These are phyloP conservation scores for Bocquillonia castaneifolia DNA, from an alignment of 441 rosid genomes.

Conservation along the genomic window DNA sequence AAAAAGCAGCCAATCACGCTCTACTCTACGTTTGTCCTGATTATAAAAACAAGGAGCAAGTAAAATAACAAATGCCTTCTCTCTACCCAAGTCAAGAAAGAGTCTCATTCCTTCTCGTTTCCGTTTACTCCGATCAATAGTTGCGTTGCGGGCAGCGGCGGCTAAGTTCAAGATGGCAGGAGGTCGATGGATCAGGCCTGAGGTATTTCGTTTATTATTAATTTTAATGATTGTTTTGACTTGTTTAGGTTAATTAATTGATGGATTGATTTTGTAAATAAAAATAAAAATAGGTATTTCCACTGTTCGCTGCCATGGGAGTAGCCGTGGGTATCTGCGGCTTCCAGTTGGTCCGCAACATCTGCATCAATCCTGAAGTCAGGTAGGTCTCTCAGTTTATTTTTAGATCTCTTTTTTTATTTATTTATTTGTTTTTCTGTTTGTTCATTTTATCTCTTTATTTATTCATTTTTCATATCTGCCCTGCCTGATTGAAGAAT, in stretches of 20 bases:
- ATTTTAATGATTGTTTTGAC: neutral
- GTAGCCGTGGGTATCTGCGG: constrained; percentile 87
- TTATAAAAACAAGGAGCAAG: too few species aligned
- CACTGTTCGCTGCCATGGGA: constrained; percentile 85
- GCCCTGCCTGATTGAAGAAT: too few species aligned
- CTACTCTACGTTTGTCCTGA: too few species aligned
- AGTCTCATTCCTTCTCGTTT: neutral
- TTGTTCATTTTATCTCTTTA: too few species aligned
- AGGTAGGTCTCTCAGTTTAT: constrained; percentile 46
- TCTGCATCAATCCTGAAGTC: constrained; percentile 95
- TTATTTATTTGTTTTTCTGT: neutral
- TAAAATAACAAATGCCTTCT: too few species aligned
- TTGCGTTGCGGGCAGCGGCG: constrained; percentile 17
- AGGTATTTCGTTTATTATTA: constrained; percentile 36
- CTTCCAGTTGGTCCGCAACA: constrained; percentile 64
- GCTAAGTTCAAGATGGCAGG: constrained; percentile 36
- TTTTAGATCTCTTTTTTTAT: neutral
- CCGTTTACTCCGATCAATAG: neutral
- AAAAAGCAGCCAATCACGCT: too few species aligned
- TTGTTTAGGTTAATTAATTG: neutral
- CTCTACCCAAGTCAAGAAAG: too few species aligned
- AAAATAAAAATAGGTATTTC: constrained; percentile 69
- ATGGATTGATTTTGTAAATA: neutral
- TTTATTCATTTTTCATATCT: too few species aligned
- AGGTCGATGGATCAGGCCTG: constrained; percentile 85